phyloP scores from a whole-genome alignment of 257 asterid genomes.

The Capsicum baccatum region DNA sequence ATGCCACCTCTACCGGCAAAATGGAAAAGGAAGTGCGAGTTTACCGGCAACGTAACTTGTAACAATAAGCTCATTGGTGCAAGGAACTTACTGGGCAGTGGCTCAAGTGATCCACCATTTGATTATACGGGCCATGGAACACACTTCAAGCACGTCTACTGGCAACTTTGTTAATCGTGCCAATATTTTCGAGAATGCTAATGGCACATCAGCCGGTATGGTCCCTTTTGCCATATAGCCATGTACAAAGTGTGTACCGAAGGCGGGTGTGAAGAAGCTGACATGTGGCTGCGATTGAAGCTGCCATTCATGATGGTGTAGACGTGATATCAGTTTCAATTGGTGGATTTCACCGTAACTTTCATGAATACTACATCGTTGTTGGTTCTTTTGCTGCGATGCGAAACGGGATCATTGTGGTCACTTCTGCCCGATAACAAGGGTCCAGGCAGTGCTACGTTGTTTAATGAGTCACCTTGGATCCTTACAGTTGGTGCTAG shows the following conservation, averaged over 20 bases:
- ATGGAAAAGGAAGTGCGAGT: conserved; percentile 42
- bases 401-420: conserved; percentile 39
- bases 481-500: conserved; percentile 48
- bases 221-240: conserved; percentile 42
- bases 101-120: not conserved
- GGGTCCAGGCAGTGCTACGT: conserved; percentile 28
- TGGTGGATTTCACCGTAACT: conserved; percentile 32
- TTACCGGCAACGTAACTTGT: not conserved
- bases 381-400: conserved; percentile 38
- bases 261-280: not conserved
- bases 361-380: conserved; percentile 30
- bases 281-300: conserved; percentile 41
- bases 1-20: conserved; percentile 33
- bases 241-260: conserved; percentile 38
- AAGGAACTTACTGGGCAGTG: not conserved
- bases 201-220: conserved; percentile 41
- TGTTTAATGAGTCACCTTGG: conserved; percentile 47
- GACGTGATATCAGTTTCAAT: conserved; percentile 41
- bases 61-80: conserved; percentile 47
- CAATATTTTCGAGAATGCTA: conserved; percentile 34
- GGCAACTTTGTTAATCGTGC: conserved; percentile 38
- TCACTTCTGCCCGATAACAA: conserved; percentile 37
- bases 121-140: conserved; percentile 41
- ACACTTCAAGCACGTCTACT: conserved; percentile 33
- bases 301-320: conserved; percentile 43